Evolutionary conservation across 495 filamentous ascomycete species (phyloP).

Genomic region (Hyaloscypha finlandica): DNA sequence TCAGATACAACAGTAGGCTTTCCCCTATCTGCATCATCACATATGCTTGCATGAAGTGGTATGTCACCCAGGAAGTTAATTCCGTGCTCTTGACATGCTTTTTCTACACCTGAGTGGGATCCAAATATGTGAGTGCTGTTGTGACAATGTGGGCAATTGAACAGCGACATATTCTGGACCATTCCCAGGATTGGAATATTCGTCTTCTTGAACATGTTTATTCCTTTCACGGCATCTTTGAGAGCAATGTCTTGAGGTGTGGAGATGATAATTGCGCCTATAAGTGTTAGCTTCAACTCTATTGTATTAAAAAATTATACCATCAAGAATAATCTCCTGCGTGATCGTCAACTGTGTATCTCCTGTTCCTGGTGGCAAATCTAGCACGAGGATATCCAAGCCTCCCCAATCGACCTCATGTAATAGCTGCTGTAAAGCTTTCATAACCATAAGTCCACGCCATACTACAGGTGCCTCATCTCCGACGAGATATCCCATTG

Average conservation of each 20-base stretch:
- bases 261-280: constrained; percentile 83
- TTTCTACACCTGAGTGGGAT: constrained; percentile 45
- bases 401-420: constrained; percentile 91
- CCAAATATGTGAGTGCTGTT: constrained; percentile 76
- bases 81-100: constrained; percentile 62
- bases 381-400: constrained; percentile 81
- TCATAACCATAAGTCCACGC: constrained; percentile 97
- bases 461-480: constrained; percentile 85
- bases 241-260: constrained; percentile 92
- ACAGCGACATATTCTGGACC: constrained; percentile 93
- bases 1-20: constrained; percentile 90
- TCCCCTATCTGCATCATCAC: constrained; percentile 84
- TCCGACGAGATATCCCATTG: constrained; percentile 90
- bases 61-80: constrained; percentile 86
- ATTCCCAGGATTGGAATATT: constrained; percentile 78
- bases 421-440: constrained; percentile 92
- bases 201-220: constrained; percentile 89
- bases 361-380: constrained; percentile 92
- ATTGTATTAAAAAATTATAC: constrained; percentile 37
- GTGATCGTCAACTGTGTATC: constrained; percentile 92
- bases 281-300: constrained; percentile 5
- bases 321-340: constrained; percentile 85
- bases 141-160: constrained; percentile 77
- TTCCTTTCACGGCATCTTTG: constrained; percentile 83
- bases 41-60: constrained; percentile 83